phyloP scores from a whole-genome alignment of 805 yeast genomes.

The Wickerhamiella musiphila region DNA sequence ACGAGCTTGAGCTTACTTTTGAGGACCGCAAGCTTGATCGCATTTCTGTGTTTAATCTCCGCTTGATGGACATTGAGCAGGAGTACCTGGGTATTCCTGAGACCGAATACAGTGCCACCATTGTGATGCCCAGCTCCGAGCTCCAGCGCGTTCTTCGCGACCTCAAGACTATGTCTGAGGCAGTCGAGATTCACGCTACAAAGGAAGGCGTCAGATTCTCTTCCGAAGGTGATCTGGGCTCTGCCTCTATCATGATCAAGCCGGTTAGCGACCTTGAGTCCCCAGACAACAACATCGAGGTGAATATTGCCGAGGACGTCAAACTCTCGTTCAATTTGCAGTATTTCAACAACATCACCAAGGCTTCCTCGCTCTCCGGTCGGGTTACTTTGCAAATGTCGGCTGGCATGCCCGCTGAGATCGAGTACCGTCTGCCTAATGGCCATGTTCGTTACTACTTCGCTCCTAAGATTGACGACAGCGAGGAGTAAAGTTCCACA shows the following conservation, averaged over 20 bases:
- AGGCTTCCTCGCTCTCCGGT: constrained; percentile 65
- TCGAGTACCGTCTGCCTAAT: constrained; percentile 78
- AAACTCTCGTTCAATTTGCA: constrained; percentile 80
- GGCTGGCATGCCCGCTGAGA: constrained; percentile 82
- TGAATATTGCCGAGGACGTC: constrained; percentile 73
- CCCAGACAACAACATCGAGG: constrained; percentile 55
- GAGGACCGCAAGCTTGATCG: constrained; percentile 86
- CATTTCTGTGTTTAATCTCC: constrained; percentile 77
- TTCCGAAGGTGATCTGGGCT: constrained; percentile 83
- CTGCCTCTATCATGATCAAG: constrained; percentile 72
- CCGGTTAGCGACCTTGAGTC: constrained; percentile 64
- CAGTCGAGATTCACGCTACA: constrained; percentile 68
- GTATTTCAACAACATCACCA: constrained; percentile 78
- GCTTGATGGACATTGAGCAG: constrained; percentile 91
- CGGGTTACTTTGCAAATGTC: constrained; percentile 74
- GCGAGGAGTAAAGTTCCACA: constrained; percentile 48
- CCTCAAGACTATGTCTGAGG: constrained; percentile 70
- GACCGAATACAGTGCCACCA: constrained; percentile 72
- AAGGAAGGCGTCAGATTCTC: constrained; percentile 83
- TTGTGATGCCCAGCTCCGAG: constrained; percentile 75
- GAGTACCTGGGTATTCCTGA: constrained; percentile 89
- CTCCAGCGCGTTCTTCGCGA: constrained; percentile 84
- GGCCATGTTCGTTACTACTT: constrained; percentile 90
- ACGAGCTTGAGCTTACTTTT: constrained; percentile 58
- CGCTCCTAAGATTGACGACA: constrained; percentile 88